Base-by-base conservation (phyloP, 495 filamentous ascomycete genomes). In the Thozetella sp. region DNA sequence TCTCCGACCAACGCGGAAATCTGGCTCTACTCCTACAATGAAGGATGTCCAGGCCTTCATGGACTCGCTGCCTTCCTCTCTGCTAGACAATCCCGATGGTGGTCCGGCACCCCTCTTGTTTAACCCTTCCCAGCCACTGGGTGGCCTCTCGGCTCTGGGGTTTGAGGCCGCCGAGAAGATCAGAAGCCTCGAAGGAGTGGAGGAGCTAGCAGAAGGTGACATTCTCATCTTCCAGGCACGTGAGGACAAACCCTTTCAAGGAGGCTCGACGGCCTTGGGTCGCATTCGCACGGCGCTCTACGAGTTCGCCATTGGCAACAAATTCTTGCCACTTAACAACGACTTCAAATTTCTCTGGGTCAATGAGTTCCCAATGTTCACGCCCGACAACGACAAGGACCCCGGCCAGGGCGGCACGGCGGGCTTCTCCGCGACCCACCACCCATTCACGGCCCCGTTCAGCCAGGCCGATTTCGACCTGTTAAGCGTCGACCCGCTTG, bases 361-460 rank as follows among this genome's bases (percentile, higher is more conserved):
- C 4, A 86, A 82, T 1, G 85, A 93, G 60, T 99, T 99, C 72
- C 95, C 95, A 6, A 86, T 99, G 54, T 98, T 99, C 76, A 89
- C 90, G 0, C 90, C 90, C 23, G 69, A 76, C 27, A 85, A 83
- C 37, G 84, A 85, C 25, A 71, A 77, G 2, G 90, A 94, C 51
- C 90, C 92, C 3, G 93, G 93, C 2, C 94, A 97, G 72, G 90
- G 88, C 25, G 93, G 93, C 19, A 68, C 76, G 12, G 86, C 93
- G 0, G 93, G 93, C 2, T 81, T 98, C 68, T 86, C 87, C 17
- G 88, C 95, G 6, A 97, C 94, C 0, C 95, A 99, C 63, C 95
- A 99, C 71, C 95, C 96, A 1, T 99, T 99, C 73, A 99, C 95
- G 2, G 90, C 96, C 0, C 95, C 96, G 0, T 86, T 89, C 55